Evolutionary conservation across 805 yeast species (phyloP), one percentile per base, ranked within the genome.

Genomic region (Ogataea chonburiensis): DNA sequence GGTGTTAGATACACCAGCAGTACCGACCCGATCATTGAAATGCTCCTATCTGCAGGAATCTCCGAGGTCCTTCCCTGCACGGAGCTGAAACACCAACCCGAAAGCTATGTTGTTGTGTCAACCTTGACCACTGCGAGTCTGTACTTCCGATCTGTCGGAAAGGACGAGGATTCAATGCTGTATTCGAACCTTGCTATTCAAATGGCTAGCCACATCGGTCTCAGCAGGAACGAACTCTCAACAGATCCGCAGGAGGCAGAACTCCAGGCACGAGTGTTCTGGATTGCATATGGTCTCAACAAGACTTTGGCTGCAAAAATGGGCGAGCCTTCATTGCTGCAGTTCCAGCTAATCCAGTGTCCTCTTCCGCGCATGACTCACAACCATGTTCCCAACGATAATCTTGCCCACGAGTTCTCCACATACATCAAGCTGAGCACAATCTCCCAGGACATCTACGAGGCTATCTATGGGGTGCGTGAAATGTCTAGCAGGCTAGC

Each of bases 171-270:
- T 29, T 51, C 57, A 4, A 43, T 52, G 7, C 22, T 54, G 19
- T 53, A 49, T 29, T 51, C 61, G 11, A 56, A 52, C 16, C 16
- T 49, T 21, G 49, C 57, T 2, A 37, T 56, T n/a, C 56, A 53
- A 19, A 38, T 41, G 24, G 54, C 55, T n/a, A 42, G 46, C 18
- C 55, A 52, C 17, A 29, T 53, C 18, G 44, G 42, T 13, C 36
- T 55, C 17, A 51, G 47, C 23, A 33, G 31, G 7, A 21, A 18
- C 14, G 35, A 24, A 8, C 26, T 20, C 3, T 15, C 38, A n/a
- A 11, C 7, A 10, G 38, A 30, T 12, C 11, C 27, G 5, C 31
- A 32, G 7, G 51, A 43, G 18, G 36, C 31, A 23, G 54, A 55
- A 28, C 28, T 49, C 12, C 54, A 53, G 35, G 34, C 52, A 10